phyloP scores from a whole-genome alignment of 2,329 filamentous ascomycete genomes.

The Elsinoe perseae region DNA sequence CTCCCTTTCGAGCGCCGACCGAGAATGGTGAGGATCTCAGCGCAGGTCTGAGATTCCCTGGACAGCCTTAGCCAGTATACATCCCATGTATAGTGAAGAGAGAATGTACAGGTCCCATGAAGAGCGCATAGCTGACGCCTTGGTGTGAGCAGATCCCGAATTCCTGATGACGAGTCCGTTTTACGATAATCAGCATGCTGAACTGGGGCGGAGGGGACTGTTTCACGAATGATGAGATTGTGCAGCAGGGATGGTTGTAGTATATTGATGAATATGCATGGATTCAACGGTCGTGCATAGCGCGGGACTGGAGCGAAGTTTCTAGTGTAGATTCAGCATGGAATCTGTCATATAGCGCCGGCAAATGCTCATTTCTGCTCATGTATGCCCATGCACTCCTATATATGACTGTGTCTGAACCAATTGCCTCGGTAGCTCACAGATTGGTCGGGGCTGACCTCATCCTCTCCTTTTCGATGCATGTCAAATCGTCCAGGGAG shows the following conservation, averaged over 20 bases:
- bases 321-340: no score
- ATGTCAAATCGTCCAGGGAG: no score
- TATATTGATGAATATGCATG: not conserved
- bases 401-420: no score
- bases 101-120: not conserved
- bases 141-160: constrained; percentile 21
- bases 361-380: no score
- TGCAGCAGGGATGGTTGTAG: no score
- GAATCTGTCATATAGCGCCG: no score
- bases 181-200: constrained; percentile 17
- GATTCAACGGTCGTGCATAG: not conserved
- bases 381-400: no score
- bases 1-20: not conserved
- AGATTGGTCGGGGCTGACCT: no score
- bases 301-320: not conserved
- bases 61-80: not conserved
- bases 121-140: not conserved
- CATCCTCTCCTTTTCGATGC: no score
- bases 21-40: not conserved
- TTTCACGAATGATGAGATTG: not conserved
- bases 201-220: not conserved
- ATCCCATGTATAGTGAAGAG: not conserved
- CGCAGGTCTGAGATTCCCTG: not conserved
- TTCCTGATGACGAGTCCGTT: constrained; percentile 25
- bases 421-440: no score